phyloP scores from a whole-genome alignment of 257 asterid species.

The Gentiana straminea region DNA sequence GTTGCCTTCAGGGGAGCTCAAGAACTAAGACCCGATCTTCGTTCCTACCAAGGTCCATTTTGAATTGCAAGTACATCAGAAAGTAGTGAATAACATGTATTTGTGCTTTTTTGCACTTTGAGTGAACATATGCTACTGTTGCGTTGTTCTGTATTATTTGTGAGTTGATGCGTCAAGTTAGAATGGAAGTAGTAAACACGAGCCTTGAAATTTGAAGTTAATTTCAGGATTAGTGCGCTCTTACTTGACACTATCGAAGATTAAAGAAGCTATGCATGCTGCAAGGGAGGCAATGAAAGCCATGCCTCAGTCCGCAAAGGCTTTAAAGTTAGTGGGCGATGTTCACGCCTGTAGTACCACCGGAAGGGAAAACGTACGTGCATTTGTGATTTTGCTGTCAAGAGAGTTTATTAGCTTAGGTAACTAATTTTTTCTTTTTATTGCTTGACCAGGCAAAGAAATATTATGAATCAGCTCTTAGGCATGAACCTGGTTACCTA shows the following conservation, averaged over 20 bases:
- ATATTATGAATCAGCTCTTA: constrained; percentile 92
- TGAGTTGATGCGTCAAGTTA: too few species aligned
- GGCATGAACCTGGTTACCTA: constrained; percentile 94
- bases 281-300: constrained; percentile 99
- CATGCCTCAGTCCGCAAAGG: constrained; percentile 98
- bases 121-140: too few species aligned
- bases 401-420: neutral
- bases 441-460: constrained; percentile 62
- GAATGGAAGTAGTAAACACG: too few species aligned
- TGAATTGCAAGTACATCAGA: neutral
- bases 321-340: constrained; percentile 91
- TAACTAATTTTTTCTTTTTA: neutral
- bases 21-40: constrained; percentile 93
- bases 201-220: too few species aligned
- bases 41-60: constrained; percentile 81
- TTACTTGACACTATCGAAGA: constrained; percentile 70
- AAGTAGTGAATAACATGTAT: neutral
- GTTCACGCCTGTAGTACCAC: constrained; percentile 88
- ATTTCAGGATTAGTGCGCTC: constrained; percentile 48
- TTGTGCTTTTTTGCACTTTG: too few species aligned
- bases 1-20: constrained; percentile 80
- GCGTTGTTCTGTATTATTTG: too few species aligned
- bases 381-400: neutral
- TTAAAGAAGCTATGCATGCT: constrained; percentile 85
- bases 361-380: constrained; percentile 77